phyloP scores from a whole-genome alignment of 208 protist species.

The Leishmania braziliensis region DNA sequence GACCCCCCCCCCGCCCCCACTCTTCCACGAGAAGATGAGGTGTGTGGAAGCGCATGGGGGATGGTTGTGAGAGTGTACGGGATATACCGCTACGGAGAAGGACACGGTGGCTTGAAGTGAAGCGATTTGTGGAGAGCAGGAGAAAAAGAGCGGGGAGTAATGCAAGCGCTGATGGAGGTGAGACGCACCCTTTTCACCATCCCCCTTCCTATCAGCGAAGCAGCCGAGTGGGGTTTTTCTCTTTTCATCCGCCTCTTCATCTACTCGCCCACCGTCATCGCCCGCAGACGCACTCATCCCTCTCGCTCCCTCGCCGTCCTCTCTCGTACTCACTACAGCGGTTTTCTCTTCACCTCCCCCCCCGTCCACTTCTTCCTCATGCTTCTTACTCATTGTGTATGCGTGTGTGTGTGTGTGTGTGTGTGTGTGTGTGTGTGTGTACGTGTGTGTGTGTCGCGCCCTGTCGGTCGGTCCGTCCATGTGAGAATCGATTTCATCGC shows the following conservation, averaged over 20 bases:
- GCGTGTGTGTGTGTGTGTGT: background rate
- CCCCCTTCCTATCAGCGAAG: background rate
- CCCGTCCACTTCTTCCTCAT: background rate
- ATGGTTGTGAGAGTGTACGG: too few species aligned
- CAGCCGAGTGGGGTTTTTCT: background rate
- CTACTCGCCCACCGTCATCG: background rate
- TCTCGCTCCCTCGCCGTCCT: background rate
- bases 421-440: background rate
- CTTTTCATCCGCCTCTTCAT: conserved; percentile 3
- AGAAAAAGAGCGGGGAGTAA: too few species aligned
- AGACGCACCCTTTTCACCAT: background rate
- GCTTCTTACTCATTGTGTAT: background rate
- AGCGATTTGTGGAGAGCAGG: too few species aligned
- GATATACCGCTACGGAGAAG: too few species aligned
- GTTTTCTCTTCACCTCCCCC: background rate
- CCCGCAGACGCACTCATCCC: background rate
- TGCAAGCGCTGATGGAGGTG: too few species aligned
- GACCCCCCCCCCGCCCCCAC: too few species aligned
- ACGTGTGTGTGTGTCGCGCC: background rate
- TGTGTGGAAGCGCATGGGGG: too few species aligned
- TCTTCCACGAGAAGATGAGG: too few species aligned
- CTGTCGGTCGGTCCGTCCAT: background rate
- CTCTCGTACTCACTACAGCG: background rate
- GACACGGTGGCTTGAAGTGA: too few species aligned
- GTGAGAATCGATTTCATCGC: too few species aligned